phyloP scores from a whole-genome alignment of 768 basidiomycete species.

The Dictyophora rubrovolvata region DNA sequence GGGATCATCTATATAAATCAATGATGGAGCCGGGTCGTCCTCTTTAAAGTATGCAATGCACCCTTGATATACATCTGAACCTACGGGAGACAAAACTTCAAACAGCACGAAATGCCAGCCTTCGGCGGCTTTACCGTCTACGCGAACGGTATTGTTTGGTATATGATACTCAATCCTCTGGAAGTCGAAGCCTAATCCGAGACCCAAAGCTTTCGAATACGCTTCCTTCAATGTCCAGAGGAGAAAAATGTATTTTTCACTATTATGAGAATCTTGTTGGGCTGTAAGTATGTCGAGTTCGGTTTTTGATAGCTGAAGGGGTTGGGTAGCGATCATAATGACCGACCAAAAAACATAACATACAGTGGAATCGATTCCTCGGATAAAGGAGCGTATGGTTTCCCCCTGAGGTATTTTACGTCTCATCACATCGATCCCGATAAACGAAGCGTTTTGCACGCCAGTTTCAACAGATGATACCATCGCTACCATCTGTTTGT shows the following conservation, averaged over 20 bases:
- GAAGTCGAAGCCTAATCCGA: constrained; percentile 79
- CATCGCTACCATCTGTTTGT: constrained; percentile 64
- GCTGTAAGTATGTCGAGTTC: not conserved
- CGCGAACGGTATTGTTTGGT: constrained; percentile 35
- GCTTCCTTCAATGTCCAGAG: constrained; percentile 91
- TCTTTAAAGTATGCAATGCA: not conserved
- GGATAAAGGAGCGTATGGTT: constrained; percentile 50
- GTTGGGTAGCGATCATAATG: not conserved
- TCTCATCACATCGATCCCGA: constrained; percentile 82
- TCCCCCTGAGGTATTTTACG: constrained; percentile 50
- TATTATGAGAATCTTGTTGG: not conserved
- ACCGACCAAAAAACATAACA: constrained; percentile 4
- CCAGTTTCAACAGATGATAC: constrained; percentile 44
- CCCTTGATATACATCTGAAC: constrained; percentile 4
- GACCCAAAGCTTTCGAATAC: constrained; percentile 79
- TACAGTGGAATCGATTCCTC: constrained; percentile 58
- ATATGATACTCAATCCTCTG: constrained; percentile 64
- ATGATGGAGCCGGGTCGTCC: not conserved
- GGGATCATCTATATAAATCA: not conserved
- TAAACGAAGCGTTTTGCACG: not conserved
- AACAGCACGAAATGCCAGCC: constrained; percentile 69
- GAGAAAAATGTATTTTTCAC: constrained; percentile 40
- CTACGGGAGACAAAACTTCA: constrained; percentile 25
- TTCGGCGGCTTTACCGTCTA: constrained; percentile 45
- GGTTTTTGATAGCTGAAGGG: not conserved